A percentile compares a stretch with the other conserved stretches of the same genome.
These are phyloP conservation scores for Vigna angularis DNA, from an alignment of 306 rosid genomes.

Conservation along the genomic window DNA sequence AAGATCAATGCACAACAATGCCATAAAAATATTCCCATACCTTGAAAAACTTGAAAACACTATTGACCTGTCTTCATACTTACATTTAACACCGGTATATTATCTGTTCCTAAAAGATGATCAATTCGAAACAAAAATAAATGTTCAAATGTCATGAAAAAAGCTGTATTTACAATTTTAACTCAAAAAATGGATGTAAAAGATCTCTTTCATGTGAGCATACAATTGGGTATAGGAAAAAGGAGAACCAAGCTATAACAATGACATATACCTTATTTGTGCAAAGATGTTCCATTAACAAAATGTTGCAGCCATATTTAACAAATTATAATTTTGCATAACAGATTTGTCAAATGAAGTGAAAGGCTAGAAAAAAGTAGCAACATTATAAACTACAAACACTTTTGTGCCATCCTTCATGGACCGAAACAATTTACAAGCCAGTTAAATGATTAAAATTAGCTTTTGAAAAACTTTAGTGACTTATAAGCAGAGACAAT, in stretches of 20 bases:
- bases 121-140: constrained; percentile 29
- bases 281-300: constrained; percentile 6
- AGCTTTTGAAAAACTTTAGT: background rate
- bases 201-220: background rate
- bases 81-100: constrained; percentile 38
- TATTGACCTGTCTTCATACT: constrained; percentile 42
- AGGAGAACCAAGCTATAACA: constrained; percentile 1
- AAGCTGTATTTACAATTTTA: constrained; percentile 17
- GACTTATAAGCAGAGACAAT: background rate
- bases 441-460: constrained; percentile 8
- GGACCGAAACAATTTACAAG: background rate
- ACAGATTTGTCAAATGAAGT: background rate
- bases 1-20: constrained; percentile 28
- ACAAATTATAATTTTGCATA: constrained; percentile 33
- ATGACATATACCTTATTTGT: constrained; percentile 3
- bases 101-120: constrained; percentile 41
- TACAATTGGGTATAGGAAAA: background rate
- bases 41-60: constrained; percentile 47
- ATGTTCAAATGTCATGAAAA: constrained; percentile 30
- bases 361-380: constrained; percentile 22
- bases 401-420: constrained; percentile 2
- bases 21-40: constrained; percentile 40
- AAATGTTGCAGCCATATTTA: constrained; percentile 1
- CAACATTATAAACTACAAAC: constrained; percentile 13
- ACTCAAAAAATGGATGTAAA: background rate